Evolutionary conservation across 176 grass and related monocot species (phyloP).

Genomic region (Rhynchospora pubera): DNA sequence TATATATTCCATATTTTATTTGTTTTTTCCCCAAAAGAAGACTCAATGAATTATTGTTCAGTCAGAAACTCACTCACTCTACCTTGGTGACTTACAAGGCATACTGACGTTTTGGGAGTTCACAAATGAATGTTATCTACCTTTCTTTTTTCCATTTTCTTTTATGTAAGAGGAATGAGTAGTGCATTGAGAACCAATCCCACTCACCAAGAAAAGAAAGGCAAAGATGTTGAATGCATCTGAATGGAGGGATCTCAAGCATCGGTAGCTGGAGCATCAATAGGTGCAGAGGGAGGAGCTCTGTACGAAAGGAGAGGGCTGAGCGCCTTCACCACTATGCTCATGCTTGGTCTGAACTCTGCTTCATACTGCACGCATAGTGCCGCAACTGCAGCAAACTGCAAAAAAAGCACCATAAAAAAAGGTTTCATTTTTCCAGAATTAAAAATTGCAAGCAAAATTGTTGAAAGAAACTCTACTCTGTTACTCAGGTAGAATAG

Average conservation of each 20-base stretch:
- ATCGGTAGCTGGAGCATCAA: slow-evolving; percentile 16
- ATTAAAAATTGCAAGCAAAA: background rate
- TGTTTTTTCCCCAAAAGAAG: background rate
- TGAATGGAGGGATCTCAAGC: slow-evolving; percentile 19
- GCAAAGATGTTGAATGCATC: slow-evolving; percentile 23
- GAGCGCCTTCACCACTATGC: slow-evolving; percentile 79
- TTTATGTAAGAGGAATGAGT: background rate
- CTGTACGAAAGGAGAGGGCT: slow-evolving; percentile 62
- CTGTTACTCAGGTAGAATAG: background rate
- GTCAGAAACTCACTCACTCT: background rate
- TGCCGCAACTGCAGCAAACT: slow-evolving; percentile 74
- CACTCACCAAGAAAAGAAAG: slow-evolving; percentile 20
- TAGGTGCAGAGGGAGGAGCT: slow-evolving; percentile 15
- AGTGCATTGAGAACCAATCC: background rate
- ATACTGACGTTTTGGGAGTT: background rate
- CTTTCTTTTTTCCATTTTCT: background rate
- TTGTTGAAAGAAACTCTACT: background rate
- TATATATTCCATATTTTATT: background rate
- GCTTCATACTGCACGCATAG: slow-evolving; percentile 76
- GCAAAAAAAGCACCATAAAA: slow-evolving; percentile 17
- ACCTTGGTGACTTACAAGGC: background rate
- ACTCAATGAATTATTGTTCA: background rate
- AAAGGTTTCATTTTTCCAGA: slow-evolving; percentile 2
- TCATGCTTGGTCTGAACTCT: slow-evolving; percentile 90
- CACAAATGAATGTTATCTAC: no score